Conservation (phyloP, 768 basidiomycete genomes). For the Mrakia blollopis region DNA sequence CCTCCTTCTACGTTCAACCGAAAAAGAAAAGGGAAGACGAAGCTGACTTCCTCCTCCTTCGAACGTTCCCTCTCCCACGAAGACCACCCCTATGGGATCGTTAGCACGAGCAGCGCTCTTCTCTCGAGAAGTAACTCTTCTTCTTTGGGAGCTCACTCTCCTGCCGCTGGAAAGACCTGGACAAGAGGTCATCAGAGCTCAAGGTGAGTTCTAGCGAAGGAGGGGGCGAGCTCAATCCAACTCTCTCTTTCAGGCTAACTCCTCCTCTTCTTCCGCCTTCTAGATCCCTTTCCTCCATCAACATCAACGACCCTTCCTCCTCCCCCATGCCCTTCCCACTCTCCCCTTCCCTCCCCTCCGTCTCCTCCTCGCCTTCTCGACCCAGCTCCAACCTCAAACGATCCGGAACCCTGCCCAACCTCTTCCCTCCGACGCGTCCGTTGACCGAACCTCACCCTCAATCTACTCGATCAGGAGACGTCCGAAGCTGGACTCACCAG, state of each 20-base stretch:
- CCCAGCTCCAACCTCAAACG: background rate
- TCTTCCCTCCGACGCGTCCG: background rate
- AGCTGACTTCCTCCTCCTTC: background rate
- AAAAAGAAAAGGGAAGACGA: background rate
- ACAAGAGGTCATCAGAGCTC: conserved; percentile 10
- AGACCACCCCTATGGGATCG: conserved; percentile 16
- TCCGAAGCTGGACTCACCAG: background rate
- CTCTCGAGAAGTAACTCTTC: background rate
- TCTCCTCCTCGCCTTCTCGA: background rate
- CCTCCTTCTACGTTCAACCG: background rate
- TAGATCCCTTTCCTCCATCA: conserved; percentile 3
- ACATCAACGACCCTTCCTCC: background rate
- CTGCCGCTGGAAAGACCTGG: background rate
- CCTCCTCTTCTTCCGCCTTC: background rate
- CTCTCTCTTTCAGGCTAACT: background rate
- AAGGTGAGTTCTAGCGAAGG: background rate
- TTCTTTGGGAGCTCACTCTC: background rate
- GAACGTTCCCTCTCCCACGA: background rate
- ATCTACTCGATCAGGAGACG: background rate
- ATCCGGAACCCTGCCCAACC: background rate
- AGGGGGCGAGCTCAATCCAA: background rate
- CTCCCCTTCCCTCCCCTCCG: background rate
- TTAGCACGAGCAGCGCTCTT: background rate
- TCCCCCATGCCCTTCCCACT: background rate
- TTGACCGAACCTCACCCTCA: background rate